phyloP scores from a whole-genome alignment of 768 basidiomycete species.

The Tylopilus rubrobrunneus region DNA sequence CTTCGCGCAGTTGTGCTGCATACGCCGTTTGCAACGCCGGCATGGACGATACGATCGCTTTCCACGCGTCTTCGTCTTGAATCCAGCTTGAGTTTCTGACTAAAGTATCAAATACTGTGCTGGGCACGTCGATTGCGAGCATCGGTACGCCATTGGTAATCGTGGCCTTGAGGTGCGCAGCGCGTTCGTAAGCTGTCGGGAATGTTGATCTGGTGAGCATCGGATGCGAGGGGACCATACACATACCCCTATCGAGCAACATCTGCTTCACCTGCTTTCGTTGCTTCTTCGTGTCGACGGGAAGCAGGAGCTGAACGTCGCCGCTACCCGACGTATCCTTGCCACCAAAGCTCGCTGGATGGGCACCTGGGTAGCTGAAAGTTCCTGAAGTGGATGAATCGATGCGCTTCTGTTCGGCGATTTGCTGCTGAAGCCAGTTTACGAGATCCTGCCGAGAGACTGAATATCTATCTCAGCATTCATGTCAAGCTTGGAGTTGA shows the following conservation, averaged over 20 bases:
- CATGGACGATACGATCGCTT: slow-evolving; percentile 50
- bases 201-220: not conserved
- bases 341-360: slow-evolving; percentile 29
- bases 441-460: slow-evolving; percentile 68
- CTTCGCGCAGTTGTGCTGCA: slow-evolving; percentile 65
- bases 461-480: slow-evolving; percentile 32
- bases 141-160: slow-evolving; percentile 60
- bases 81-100: slow-evolving; percentile 58
- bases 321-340: slow-evolving; percentile 35
- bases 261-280: slow-evolving; percentile 69
- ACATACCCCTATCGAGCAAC: slow-evolving; percentile 60
- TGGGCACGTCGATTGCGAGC: slow-evolving; percentile 68
- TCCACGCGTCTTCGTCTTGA: slow-evolving; percentile 75
- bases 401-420: slow-evolving; percentile 73
- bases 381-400: slow-evolving; percentile 65
- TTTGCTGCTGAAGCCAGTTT: slow-evolving; percentile 69
- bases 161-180: slow-evolving; percentile 52
- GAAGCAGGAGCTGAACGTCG: slow-evolving; percentile 63
- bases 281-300: slow-evolving; percentile 69
- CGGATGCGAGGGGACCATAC: not conserved
- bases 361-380: slow-evolving; percentile 38
- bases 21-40: slow-evolving; percentile 57
- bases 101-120: slow-evolving; percentile 59
- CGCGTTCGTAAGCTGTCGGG: slow-evolving; percentile 58
- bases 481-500: not conserved